Percentiles rank a stretch among this genome's conserved stretches.
Conservation (phyloP, 1,284 basidiomycete genomes). For the Cutaneotrichosporon sp. region DNA sequence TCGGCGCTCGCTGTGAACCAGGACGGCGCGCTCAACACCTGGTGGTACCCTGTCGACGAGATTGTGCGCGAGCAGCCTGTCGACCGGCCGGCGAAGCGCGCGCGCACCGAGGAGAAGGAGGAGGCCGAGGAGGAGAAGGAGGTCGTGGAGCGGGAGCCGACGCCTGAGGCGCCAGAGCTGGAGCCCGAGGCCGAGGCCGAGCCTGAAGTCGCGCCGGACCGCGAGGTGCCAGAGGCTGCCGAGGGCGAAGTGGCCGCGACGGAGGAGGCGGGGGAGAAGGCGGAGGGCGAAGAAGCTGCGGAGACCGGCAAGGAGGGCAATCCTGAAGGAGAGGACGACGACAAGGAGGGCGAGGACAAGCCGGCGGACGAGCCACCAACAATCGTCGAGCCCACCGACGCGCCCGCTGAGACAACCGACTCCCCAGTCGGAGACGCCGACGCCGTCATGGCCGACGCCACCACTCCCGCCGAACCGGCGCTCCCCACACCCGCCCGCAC, state of each 20-base stretch:
- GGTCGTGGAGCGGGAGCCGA: slow-evolving; percentile 6
- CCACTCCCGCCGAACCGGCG: neutral
- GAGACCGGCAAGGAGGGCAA: slow-evolving; percentile 8
- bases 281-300: neutral
- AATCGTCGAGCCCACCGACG: slow-evolving; percentile 8
- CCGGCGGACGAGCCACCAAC: slow-evolving; percentile 10
- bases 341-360: slow-evolving; percentile 23
- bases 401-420: slow-evolving; percentile 13
- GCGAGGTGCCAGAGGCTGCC: slow-evolving; percentile 6
- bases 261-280: slow-evolving; percentile 5
- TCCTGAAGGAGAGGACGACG: slow-evolving; percentile 12
- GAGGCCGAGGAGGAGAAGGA: slow-evolving; percentile 11
- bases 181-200: slow-evolving; percentile 8
- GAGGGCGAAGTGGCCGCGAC: slow-evolving; percentile 45
- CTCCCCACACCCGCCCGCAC: neutral
- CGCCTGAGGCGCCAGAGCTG: slow-evolving; percentile 15
- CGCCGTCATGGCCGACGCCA: neutral
- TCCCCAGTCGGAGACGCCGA: neutral
- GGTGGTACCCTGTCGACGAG: slow-evolving; percentile 39
- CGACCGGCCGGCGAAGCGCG: slow-evolving; percentile 18
- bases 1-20: slow-evolving; percentile 44
- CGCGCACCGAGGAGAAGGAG: slow-evolving; percentile 3
- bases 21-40: slow-evolving; percentile 44
- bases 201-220: too few species aligned
- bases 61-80: slow-evolving; percentile 11